A percentile compares a stretch with the other conserved stretches of the same genome.
Conservation (phyloP, 2,329 filamentous ascomycete genomes). For the Ploettnerulaceae sp. region DNA sequence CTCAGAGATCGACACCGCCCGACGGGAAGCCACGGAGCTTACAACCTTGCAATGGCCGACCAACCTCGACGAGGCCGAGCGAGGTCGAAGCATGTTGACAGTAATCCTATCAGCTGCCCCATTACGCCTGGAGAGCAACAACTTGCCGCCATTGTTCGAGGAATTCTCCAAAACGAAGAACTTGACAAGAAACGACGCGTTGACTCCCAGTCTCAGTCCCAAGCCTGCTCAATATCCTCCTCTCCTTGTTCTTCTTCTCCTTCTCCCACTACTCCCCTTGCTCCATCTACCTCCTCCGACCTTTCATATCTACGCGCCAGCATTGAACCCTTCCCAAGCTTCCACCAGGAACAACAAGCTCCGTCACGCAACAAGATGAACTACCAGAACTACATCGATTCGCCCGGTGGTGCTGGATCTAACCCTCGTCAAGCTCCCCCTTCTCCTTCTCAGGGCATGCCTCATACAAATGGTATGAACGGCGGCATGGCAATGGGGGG, state of each 20-base stretch:
- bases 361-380: constrained; percentile 8
- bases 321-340: background rate
- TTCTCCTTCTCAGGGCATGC: constrained; percentile 30
- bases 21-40: no score
- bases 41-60: background rate
- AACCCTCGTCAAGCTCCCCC: constrained; percentile 29
- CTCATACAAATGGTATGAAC: constrained; percentile 33
- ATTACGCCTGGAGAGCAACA: background rate
- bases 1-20: no score
- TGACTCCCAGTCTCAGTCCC: no score
- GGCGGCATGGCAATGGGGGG: constrained; percentile 40
- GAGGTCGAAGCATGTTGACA: background rate
- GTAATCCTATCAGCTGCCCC: background rate
- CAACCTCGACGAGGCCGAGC: background rate
- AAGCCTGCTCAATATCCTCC: background rate
- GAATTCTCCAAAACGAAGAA: background rate
- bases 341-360: background rate
- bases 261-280: no score
- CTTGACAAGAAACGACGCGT: background rate
- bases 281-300: no score
- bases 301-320: no score
- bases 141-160: background rate
- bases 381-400: constrained; percentile 28
- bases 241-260: background rate
- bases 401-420: constrained; percentile 18